Percentiles rank a stretch among this genome's conserved stretches.
phyloP scores from a whole-genome alignment of 768 basidiomycete genomes.

The Phylloporus arenicola region DNA sequence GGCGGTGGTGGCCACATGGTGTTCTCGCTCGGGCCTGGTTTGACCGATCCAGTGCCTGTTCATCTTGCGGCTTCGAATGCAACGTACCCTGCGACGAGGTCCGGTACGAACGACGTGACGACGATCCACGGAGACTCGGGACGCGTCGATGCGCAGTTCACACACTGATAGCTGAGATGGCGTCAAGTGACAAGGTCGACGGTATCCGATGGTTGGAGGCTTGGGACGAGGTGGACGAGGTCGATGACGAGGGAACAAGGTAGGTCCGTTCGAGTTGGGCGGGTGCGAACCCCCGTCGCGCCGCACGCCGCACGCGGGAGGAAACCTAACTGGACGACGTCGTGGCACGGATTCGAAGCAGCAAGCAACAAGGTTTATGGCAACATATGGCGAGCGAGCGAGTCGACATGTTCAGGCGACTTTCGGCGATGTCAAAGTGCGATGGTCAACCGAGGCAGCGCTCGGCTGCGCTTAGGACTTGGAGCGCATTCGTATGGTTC shows the following conservation, averaged over 20 bases:
- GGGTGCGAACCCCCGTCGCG: not conserved
- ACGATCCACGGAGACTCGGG: not conserved
- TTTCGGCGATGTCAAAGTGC: not conserved
- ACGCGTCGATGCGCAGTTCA: not conserved
- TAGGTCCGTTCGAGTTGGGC: not conserved
- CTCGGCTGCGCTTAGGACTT: not conserved
- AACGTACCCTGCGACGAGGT: not conserved
- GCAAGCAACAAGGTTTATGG: not conserved
- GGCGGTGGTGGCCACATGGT: not conserved
- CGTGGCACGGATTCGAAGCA: not conserved
- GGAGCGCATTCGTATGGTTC: not conserved
- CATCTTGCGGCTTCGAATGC: not conserved
- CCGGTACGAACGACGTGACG: not conserved
- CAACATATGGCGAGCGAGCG: not conserved
- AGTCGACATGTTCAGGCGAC: not conserved
- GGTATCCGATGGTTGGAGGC: not conserved
- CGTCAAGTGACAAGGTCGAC: not conserved
- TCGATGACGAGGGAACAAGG: not conserved
- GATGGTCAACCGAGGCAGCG: too few relatives aligned
- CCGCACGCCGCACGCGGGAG: not conserved
- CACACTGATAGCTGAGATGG: not conserved
- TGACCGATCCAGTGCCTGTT: not conserved
- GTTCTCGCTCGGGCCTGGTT: not conserved
- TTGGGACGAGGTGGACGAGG: not conserved
- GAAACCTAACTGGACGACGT: not conserved